Evolutionary conservation across 208 protist species (phyloP), one percentile per base, ranked within the genome.

Genomic region (Crithidia fasciculata): DNA sequence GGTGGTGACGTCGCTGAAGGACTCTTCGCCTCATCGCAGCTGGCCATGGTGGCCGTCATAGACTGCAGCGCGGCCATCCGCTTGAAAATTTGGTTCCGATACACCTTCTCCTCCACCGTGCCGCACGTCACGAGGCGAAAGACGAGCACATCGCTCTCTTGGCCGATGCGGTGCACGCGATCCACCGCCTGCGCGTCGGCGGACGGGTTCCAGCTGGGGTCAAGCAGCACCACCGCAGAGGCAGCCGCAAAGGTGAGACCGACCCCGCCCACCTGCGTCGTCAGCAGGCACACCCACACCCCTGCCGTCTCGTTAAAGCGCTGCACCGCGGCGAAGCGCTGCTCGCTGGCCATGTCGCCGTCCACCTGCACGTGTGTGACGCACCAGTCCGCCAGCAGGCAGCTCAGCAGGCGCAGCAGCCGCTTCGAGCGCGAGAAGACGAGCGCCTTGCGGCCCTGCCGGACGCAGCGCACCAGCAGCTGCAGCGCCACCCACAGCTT

Each of bases 101-200:
- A 99, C 16, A 99, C 92, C 75, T 99, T 99, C 81, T 99, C 98
- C 87, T 99, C 98, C 37, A 99, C 95, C 12, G 98, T 98, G 13
- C 91, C 92, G 56, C 97, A 94, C 4, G 97, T 98, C 8, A 99
- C 84, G 39, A 99, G 90, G 56, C 98, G 92, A 68, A 95, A 99
- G 28, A 99, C 88, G 8, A 85, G 76, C 0, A 99, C 98, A 39
- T 99, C 97, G 5, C 84, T 84, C 45, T 66, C 95, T 82, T 99
- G 98, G n/a, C 98, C 98, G 47, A 99, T 99, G 75, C 98, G 91
- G 86, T 99, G 98, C 28, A 97, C 97, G 66, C 98, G 87, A 73
- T 99, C 98, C 52, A 98, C 85, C 4, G 98, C 98, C 82, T 99
- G 99, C 57, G 97, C 83, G 82, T 99, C 98, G 40, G 91, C 86